Evolutionary conservation across 345 rosid genomes (phyloP).

Genomic region (Rhodamnia argentea): DNA sequence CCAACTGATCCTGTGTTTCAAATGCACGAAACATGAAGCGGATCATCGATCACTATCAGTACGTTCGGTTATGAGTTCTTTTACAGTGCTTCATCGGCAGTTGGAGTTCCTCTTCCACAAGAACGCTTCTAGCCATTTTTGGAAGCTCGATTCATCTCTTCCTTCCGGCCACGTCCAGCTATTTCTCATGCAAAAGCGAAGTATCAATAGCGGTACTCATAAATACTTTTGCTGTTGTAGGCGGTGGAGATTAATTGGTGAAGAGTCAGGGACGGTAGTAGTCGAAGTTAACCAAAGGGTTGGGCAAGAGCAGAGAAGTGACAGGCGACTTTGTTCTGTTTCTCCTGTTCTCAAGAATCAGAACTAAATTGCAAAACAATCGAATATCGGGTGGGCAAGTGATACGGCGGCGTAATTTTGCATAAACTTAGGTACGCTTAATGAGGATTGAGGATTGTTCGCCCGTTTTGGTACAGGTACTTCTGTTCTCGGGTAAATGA

Average conservation of each 20-base stretch:
- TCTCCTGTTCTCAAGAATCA: background rate
- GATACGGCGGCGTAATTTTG: background rate
- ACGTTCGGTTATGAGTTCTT: background rate
- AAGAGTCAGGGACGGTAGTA: background rate
- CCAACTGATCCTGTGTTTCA: background rate
- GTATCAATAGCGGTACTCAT: background rate
- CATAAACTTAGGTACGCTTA: background rate
- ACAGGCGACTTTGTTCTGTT: background rate
- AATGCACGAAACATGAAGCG: background rate
- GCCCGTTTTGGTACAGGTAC: background rate
- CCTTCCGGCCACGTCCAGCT: background rate
- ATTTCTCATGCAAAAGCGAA: background rate
- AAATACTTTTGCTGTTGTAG: background rate
- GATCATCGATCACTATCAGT: background rate
- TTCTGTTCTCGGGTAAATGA: background rate
- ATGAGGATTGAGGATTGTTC: background rate
- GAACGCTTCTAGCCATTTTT: background rate
- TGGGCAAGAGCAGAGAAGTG: background rate
- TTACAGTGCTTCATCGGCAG: background rate
- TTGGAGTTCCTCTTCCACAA: background rate
- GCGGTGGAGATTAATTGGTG: background rate
- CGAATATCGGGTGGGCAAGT: background rate
- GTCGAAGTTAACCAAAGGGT: background rate
- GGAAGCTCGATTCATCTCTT: background rate
- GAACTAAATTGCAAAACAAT: background rate